Evolutionary conservation across 495 filamentous ascomycete species (phyloP), one percentile per base, ranked within the genome.

Genomic region (Apiosordaria backusii): DNA sequence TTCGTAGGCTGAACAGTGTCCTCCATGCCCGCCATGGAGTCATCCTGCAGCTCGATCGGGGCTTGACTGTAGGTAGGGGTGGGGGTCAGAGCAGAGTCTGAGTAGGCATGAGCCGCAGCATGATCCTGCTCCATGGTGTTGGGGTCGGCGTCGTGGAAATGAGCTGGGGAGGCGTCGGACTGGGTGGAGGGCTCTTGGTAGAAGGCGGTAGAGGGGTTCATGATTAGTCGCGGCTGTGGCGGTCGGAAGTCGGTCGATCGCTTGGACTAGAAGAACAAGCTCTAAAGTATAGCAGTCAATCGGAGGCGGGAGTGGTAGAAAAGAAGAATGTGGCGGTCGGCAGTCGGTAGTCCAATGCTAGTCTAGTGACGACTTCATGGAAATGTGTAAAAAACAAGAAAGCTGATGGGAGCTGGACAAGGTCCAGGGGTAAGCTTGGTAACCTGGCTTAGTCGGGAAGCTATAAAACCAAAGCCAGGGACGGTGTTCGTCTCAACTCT

Each of bases 141-240:
- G 67, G 80, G 79, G 67, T 83, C 68, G 58, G 79, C 75, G 82
- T 82, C 78, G 78, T 79, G 79, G 67, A 81, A 83, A 66, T 83
- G 80, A 75, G 73, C 81, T 67, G 77, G 74, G 67, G 82, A 81
- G 74, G 79, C 82, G 67, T 77, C 72, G 19, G 78, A 77, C 19
- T 80, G 65, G 4, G 75, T 78, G 63, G 81, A 83, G 67, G 80
- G 79, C 81, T 84, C 81, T 80, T 83, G 78, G 40, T 67, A 82
- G 77, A 71, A 64, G 10, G 58, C 40, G 23, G 50, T 40, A 50
- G 57, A 52, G 25, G 55, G 62, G n/a, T 35, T 35, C 53, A 40
- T 54, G 26, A 15, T 53, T 61, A 50, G 62, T 50, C 25, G 50
- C 22, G n/a, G 62, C 29, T 50, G n/a, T 52, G 24, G 58, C 24